Base-by-base conservation (phyloP, 2,329 filamentous ascomycete species). In the Aureobasidium namibiae region DNA sequence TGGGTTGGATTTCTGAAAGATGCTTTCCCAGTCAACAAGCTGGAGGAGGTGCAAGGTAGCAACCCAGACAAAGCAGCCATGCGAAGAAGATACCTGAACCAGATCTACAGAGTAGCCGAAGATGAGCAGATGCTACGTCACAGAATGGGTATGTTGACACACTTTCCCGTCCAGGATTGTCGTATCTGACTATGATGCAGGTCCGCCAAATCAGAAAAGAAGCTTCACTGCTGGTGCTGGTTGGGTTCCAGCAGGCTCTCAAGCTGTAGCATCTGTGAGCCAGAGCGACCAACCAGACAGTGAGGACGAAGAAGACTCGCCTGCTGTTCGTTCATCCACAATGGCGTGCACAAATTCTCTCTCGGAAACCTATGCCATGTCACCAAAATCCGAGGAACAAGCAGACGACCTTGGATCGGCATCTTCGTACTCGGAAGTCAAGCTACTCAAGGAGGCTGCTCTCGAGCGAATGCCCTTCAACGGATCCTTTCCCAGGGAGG, bases 1-100 rank as follows among this genome's bases (percentile, higher is more conserved):
- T 61, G 50, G 52, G 29, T 61, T n/a, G 41, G 53, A 24, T 61
- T 61, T 9, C 38, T 61, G 24, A 50, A 44, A 33, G 52, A 56
- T 10, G 52, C 50, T 5, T 61, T 57, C 38, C 59, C 59, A 21
- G 29, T 42, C 39, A 53, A 41, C 31, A 60, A 56, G 31, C 36
- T 60, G 8, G 45, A 50, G 9, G 50, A 56, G n/a, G 45, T 52
- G 14, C 57, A 50, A 45, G 45, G 38, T 18, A 36, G 50, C n/a
- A 57, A 44, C 23, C 59, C 59, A 7, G 52, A 61, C 26, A 61
- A 56, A 23, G 41, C 52, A 4, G 18, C 24, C 23, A 46, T 42
- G 59, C 42, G 59, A 31, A 54, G 31, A 18, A 34, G n/a, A 6
- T 60, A 56, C 29, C 50, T 60, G n/a, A 29, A 29, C 26, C 38